phyloP scores from a whole-genome alignment of 257 asterid genomes.

The Oldenlandia corymbosa region DNA sequence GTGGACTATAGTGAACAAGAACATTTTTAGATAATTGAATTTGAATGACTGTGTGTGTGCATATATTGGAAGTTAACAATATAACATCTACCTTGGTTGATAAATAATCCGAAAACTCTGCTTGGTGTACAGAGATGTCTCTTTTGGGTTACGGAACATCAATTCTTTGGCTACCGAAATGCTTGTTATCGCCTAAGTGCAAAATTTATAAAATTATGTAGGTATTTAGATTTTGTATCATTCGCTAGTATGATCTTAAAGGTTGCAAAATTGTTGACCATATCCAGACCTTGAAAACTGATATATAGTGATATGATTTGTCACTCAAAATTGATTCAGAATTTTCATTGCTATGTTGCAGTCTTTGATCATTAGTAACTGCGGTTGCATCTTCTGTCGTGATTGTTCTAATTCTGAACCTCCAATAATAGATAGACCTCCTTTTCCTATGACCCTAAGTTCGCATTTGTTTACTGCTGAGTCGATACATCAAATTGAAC shows the following conservation, averaged over 20 bases:
- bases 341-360: background rate
- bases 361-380: background rate
- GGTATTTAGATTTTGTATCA: too few relatives aligned
- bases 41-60: too few relatives aligned
- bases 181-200: background rate
- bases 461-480: background rate
- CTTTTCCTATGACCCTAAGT: background rate
- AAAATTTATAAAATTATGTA: too few relatives aligned
- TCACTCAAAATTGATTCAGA: background rate
- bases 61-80: background rate
- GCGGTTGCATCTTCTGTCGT: background rate
- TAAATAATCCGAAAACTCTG: too few relatives aligned
- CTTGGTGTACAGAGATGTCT: background rate
- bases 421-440: too few relatives aligned
- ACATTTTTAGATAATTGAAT: too few relatives aligned
- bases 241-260: background rate
- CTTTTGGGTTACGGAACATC: background rate
- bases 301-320: background rate
- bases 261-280: too few relatives aligned
- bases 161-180: background rate
- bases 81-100: background rate
- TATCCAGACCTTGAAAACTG: too few relatives aligned
- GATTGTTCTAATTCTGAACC: background rate
- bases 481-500: too few relatives aligned
- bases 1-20: too few relatives aligned